phyloP scores from a whole-genome alignment of 192 early-diverging fungal genomes.

The Linnemannia zychae region DNA sequence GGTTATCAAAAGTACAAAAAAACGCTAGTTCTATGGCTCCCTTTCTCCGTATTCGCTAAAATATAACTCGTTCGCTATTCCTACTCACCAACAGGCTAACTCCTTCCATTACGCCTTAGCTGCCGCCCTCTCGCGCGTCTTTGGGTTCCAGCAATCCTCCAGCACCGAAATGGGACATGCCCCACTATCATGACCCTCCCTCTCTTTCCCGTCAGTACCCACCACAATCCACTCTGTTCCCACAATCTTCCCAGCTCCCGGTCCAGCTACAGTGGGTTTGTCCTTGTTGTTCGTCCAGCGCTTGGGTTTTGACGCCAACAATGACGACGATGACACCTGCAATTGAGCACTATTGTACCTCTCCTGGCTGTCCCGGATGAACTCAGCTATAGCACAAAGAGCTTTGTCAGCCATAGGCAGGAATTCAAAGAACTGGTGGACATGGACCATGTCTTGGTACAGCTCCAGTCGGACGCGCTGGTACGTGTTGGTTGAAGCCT shows the following conservation, averaged over 20 bases:
- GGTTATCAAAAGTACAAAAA: not conserved
- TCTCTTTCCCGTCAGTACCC: conserved; percentile 18
- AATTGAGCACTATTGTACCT: not conserved
- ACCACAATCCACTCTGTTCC: conserved; percentile 44
- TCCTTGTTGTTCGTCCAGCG: not conserved
- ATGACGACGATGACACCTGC: too few relatives aligned
- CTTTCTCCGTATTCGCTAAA: too few relatives aligned
- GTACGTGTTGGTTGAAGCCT: conserved; percentile 8
- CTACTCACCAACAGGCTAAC: not conserved
- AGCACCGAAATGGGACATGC: conserved; percentile 10
- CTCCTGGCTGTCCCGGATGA: conserved; percentile 14
- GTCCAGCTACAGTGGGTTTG: not conserved
- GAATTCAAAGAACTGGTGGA: conserved; percentile 50
- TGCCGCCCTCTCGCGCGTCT: conserved; percentile 1
- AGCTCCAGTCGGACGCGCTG: conserved; percentile 28
- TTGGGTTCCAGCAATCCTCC: conserved; percentile 21
- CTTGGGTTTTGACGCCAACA: not conserved
- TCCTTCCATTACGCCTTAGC: not conserved
- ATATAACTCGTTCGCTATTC: too few relatives aligned
- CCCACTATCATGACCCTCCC: conserved; percentile 24
- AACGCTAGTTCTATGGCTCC: not conserved
- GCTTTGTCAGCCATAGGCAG: conserved; percentile 33
- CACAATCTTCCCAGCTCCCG: not conserved
- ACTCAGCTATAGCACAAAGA: conserved; percentile 13
- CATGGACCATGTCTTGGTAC: conserved; percentile 47